Evolutionary conservation across 2,329 filamentous ascomycete genomes (phyloP).

Genomic region (Verticillium tricorpus): DNA sequence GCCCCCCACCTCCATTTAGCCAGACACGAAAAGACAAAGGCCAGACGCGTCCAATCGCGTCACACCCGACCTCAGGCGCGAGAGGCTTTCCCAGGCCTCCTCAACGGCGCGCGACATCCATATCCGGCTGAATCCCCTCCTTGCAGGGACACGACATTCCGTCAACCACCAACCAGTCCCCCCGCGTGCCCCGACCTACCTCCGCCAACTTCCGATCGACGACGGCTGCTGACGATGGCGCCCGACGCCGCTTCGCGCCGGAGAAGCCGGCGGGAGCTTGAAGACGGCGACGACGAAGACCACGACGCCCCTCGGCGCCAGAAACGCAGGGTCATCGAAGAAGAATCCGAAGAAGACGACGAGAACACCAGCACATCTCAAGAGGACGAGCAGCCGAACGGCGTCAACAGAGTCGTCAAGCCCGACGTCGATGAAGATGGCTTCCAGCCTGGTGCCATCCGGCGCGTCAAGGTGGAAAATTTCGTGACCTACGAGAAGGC

Average conservation of each 20-base stretch:
- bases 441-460: conserved; percentile 76
- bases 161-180: not conserved
- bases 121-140: not conserved
- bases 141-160: not conserved
- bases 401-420: conserved; percentile 5
- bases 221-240: not conserved
- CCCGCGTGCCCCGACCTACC: not conserved
- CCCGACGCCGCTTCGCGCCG: conserved; percentile 22
- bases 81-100: not conserved
- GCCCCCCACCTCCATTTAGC: not conserved
- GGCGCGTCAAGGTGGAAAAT: conserved; percentile 78
- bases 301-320: conserved; percentile 27
- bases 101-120: not conserved
- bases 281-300: conserved; percentile 32
- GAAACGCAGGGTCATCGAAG: conserved; percentile 17
- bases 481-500: conserved; percentile 95
- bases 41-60: conserved; percentile 3
- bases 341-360: conserved; percentile 9
- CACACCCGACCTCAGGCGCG: not conserved
- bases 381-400: not conserved
- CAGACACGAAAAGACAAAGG: not conserved
- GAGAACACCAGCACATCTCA: conserved; percentile 10
- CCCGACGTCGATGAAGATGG: conserved; percentile 19
- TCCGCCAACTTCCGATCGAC: not conserved
- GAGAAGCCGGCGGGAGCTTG: conserved; percentile 36